phyloP scores from a whole-genome alignment of 148 eudicot genomes.

The Chenopodium quinoa region DNA sequence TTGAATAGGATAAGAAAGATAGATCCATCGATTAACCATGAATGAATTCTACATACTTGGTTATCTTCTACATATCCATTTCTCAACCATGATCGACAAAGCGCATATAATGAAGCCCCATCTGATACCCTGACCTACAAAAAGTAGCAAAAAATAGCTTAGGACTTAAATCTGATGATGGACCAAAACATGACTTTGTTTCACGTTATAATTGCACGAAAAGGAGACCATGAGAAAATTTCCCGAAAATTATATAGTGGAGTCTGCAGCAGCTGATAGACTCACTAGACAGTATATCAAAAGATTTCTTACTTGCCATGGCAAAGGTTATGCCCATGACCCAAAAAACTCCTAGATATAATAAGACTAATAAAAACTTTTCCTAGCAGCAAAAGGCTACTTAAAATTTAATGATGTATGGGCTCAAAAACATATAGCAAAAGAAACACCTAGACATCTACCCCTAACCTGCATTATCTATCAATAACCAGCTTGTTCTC shows the following conservation, averaged over 20 bases:
- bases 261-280: background rate
- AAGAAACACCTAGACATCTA: too few species aligned
- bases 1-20: background rate
- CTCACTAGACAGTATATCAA: background rate
- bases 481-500: too few species aligned
- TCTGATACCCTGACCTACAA: constrained; percentile 60
- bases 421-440: too few species aligned
- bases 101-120: constrained; percentile 64
- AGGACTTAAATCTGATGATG: background rate
- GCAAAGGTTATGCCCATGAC: background rate
- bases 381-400: too few species aligned
- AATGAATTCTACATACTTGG: constrained; percentile 43
- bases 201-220: background rate
- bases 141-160: constrained; percentile 15
- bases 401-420: too few species aligned
- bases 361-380: too few species aligned
- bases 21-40: background rate
- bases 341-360: too few species aligned
- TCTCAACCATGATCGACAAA: constrained; percentile 87
- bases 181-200: background rate
- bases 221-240: background rate
- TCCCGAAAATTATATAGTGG: background rate
- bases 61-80: constrained; percentile 64
- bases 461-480: too few species aligned
- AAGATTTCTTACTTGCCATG: too few species aligned